These are phyloP conservation scores for Mycena maculata DNA, from an alignment of 768 basidiomycete genomes.

Conservation along the genomic window DNA sequence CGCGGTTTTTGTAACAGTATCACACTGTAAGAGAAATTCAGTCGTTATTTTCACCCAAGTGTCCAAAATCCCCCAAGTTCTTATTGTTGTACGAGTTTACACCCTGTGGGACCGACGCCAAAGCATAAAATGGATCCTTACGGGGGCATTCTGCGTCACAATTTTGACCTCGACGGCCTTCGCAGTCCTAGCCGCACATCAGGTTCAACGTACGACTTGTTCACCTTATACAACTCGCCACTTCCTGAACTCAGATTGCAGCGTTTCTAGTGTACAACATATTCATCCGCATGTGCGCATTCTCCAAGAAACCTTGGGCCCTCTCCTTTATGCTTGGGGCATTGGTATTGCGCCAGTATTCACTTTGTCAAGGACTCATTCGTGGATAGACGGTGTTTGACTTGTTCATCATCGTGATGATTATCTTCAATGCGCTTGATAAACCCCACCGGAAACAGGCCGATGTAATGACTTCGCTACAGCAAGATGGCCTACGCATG, in stretches of 20 bases:
- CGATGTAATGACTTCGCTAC: background rate
- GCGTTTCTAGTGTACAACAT: background rate
- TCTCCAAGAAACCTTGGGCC: background rate
- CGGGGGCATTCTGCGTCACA: background rate
- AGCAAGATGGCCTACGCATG: conserved; percentile 2
- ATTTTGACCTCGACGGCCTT: background rate
- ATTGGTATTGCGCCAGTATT: no score
- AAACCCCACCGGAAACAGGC: conserved; percentile 1
- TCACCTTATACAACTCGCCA: background rate
- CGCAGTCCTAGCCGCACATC: background rate
- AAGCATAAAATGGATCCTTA: conserved; percentile 2
- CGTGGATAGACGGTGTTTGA: conserved; percentile 3
- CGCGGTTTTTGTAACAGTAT: background rate
- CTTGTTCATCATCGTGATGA: conserved; percentile 18
- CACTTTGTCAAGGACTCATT: background rate
- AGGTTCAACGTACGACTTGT: background rate
- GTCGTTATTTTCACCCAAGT: background rate
- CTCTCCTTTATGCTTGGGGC: background rate
- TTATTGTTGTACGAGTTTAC: conserved; percentile 1
- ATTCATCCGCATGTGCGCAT: conserved; percentile 1
- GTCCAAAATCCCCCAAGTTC: background rate
- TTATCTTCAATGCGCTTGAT: conserved; percentile 4
- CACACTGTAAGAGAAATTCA: no score
- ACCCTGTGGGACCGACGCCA: background rate
- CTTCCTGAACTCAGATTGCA: background rate